Evolutionary conservation across 768 basidiomycete genomes (phyloP).

Genomic region (Serendipita indica): DNA sequence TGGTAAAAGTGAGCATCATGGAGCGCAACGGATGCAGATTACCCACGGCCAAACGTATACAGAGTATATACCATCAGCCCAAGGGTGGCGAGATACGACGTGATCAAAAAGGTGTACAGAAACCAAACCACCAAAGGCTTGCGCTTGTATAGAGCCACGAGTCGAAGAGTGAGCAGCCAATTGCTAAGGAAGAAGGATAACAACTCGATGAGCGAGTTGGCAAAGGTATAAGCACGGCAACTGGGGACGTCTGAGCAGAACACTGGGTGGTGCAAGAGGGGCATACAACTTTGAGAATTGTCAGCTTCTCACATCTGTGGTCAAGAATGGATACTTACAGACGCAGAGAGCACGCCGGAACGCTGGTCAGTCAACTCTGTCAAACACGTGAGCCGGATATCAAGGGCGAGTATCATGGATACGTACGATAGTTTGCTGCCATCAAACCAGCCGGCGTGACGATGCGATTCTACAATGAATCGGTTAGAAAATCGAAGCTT

Average conservation of each 20-base stretch:
- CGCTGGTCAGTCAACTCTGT: background rate
- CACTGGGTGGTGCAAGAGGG: background rate
- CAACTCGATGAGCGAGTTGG: background rate
- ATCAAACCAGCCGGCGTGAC: background rate
- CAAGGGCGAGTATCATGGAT: background rate
- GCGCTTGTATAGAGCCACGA: constrained; percentile 5
- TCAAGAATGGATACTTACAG: too few relatives aligned
- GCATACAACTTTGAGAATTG: too few relatives aligned
- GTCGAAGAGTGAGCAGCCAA: background rate
- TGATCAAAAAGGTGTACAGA: background rate
- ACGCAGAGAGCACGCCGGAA: too few relatives aligned
- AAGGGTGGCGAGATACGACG: background rate
- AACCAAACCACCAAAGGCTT: background rate
- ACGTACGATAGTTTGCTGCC: background rate
- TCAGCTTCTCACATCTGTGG: too few relatives aligned
- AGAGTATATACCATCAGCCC: background rate
- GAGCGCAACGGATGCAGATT: too few relatives aligned
- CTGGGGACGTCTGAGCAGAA: background rate
- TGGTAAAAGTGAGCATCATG: too few relatives aligned
- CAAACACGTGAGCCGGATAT: background rate
- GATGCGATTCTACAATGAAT: background rate
- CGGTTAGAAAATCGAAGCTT: background rate
- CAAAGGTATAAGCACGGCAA: background rate
- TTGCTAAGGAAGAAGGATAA: background rate
- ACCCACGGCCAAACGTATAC: background rate